Percentiles rank a stretch among this genome's conserved stretches.
Conservation (phyloP, 352 stramenopile genomes). For the Phytopythium boreale region DNA sequence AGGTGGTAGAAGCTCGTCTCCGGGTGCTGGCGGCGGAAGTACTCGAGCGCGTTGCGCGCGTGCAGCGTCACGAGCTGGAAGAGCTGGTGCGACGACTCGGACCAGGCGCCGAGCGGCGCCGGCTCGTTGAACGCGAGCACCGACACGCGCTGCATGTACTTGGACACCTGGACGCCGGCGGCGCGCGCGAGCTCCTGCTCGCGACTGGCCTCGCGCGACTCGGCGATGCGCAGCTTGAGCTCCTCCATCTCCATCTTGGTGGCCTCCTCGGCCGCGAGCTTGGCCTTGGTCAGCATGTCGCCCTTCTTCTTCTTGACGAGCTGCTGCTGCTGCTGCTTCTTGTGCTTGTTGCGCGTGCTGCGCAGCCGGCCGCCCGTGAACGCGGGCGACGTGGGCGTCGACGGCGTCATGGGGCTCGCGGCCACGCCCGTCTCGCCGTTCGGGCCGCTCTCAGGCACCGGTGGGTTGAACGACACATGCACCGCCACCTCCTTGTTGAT, state of each 20-base stretch:
- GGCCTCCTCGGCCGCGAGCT: slow-evolving; percentile 79
- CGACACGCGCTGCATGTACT: slow-evolving; percentile 82
- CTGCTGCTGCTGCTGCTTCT: slow-evolving; percentile 72
- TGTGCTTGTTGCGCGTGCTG: slow-evolving; percentile 80
- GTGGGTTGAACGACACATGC: slow-evolving; percentile 75
- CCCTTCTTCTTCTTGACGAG: slow-evolving; percentile 87
- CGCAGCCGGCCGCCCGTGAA: slow-evolving; percentile 65
- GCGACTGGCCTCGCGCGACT: slow-evolving; percentile 74
- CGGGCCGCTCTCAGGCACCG: slow-evolving; percentile 75
- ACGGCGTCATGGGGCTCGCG: slow-evolving; percentile 84
- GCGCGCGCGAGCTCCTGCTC: slow-evolving; percentile 77
- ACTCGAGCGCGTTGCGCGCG: slow-evolving; percentile 69
- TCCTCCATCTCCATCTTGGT: slow-evolving; percentile 89
- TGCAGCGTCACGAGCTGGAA: slow-evolving; percentile 80
- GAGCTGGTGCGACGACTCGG: slow-evolving; percentile 73
- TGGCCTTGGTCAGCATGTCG: slow-evolving; percentile 86
- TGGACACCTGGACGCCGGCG: slow-evolving; percentile 75
- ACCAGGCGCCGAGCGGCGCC: slow-evolving; percentile 73
- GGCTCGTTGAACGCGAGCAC: slow-evolving; percentile 82
- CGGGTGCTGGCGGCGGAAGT: slow-evolving; percentile 83
- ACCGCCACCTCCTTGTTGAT: slow-evolving; percentile 87
- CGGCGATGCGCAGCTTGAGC: slow-evolving; percentile 74
- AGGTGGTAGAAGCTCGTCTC: slow-evolving; percentile 87
- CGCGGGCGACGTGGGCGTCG: slow-evolving; percentile 76
- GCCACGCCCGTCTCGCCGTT: slow-evolving; percentile 79